Evolutionary conservation across 306 rosid species (phyloP).

Genomic region (Ammopiptanthus mongolicus): DNA sequence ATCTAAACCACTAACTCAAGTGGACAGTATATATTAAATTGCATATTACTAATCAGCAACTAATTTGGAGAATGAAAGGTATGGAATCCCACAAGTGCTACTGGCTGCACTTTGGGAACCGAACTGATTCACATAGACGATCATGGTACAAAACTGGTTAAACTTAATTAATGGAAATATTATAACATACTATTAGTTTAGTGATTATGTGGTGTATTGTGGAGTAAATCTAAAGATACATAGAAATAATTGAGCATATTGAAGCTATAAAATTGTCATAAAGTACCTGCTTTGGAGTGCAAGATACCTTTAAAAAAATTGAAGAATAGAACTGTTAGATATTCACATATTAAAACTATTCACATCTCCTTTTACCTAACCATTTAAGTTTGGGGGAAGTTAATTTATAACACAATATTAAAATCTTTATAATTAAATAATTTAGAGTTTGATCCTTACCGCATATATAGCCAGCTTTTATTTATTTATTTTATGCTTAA

Average conservation of each 20-base stretch:
- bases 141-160: constrained; percentile 17
- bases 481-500: no score
- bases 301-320: not conserved
- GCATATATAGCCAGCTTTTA: no score
- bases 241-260: not conserved
- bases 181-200: not conserved
- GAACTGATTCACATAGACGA: constrained; percentile 48
- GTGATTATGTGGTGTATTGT: constrained; percentile 4
- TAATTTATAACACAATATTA: no score
- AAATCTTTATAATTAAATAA: no score
- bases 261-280: not conserved
- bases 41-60: constrained; percentile 24
- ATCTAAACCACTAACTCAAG: constrained; percentile 39
- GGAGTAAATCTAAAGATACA: constrained; percentile 1
- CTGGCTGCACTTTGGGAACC: constrained; percentile 35
- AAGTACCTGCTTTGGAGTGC: not conserved
- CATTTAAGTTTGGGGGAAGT: no score
- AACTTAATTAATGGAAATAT: not conserved
- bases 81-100: constrained; percentile 33
- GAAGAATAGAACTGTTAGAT: no score
- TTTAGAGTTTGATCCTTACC: no score
- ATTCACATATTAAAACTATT: no score
- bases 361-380: no score
- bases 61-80: constrained; percentile 33
- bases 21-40: constrained; percentile 29